Conservation (phyloP, 305 asterid species). For the Plantago coronopus region DNA sequence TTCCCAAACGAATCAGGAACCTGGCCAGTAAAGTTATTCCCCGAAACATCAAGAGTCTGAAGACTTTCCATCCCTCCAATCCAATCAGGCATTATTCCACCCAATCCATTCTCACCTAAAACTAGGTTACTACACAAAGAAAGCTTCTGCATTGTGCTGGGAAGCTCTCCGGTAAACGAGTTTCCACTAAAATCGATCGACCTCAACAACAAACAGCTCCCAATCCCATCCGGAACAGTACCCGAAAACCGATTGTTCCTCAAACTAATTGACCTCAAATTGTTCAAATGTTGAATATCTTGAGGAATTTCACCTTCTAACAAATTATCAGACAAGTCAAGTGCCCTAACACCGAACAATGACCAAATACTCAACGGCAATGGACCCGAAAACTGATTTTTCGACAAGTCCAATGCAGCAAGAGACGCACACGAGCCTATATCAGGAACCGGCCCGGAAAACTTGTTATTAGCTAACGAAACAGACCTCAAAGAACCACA, state of each 20-base stretch:
- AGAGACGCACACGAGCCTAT: conserved; percentile 66
- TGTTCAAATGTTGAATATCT: conserved; percentile 46
- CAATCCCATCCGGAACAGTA: conserved; percentile 67
- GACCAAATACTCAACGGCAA: conserved; percentile 65
- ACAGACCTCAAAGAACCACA: conserved; percentile 72
- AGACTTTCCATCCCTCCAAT: conserved; percentile 75
- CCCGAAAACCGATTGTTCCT: conserved; percentile 58
- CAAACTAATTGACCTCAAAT: conserved; percentile 59
- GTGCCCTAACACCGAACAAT: conserved; percentile 48
- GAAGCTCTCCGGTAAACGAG: conserved; percentile 57
- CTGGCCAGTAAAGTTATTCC: conserved; percentile 54
- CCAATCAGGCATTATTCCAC: conserved; percentile 67
- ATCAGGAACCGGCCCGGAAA: conserved; percentile 68
- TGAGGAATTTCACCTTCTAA: conserved; percentile 70
- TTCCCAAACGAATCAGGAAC: conserved; percentile 62
- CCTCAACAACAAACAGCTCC: conserved; percentile 57
- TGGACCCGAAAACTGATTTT: conserved; percentile 64
- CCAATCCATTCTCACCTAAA: conserved; percentile 46
- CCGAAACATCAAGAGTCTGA: conserved; percentile 65
- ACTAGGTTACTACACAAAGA: conserved; percentile 45
- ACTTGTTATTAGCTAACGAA: conserved; percentile 62
- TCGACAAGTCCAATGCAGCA: conserved; percentile 55
- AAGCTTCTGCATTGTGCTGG: conserved; percentile 64
- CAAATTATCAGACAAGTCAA: conserved; percentile 74
- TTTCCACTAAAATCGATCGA: conserved; percentile 71